A percentile compares a stretch with the other conserved stretches of the same genome.
Conservation (phyloP, 306 rosid species). For the Dalbergia cultrata region DNA sequence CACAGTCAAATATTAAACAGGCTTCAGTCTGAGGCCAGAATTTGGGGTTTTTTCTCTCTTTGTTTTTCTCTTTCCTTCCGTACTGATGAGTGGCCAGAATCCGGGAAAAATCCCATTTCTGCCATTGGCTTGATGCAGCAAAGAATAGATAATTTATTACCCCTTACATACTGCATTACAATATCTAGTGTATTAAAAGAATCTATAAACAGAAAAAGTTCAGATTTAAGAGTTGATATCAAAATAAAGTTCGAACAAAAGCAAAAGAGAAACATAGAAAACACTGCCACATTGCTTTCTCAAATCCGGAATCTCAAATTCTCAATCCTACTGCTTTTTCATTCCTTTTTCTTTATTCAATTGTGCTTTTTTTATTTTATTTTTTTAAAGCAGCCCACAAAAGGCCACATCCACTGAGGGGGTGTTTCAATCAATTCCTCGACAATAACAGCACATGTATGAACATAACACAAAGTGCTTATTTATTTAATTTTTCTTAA, state of each 20-base stretch:
- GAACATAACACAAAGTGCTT: slow-evolving; percentile 20
- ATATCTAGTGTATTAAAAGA: neutral
- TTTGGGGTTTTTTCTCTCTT: neutral
- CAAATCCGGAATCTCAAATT: slow-evolving; percentile 36
- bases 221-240: slow-evolving; percentile 1
- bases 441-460: neutral
- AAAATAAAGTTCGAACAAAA: slow-evolving; percentile 15
- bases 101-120: slow-evolving; percentile 5
- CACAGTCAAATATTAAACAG: neutral
- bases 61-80: slow-evolving; percentile 32
- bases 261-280: slow-evolving; percentile 31
- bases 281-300: neutral
- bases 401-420: slow-evolving; percentile 18
- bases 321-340: slow-evolving; percentile 22
- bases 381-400: slow-evolving; percentile 27
- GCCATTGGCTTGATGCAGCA: slow-evolving; percentile 25
- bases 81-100: slow-evolving; percentile 12
- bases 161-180: neutral
- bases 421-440: slow-evolving; percentile 5
- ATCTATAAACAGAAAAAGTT: neutral
- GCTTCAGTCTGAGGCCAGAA: slow-evolving; percentile 19
- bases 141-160: slow-evolving; percentile 6
- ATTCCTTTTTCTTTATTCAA: slow-evolving; percentile 27
- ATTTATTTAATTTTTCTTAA: neutral
- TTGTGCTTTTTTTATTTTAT: slow-evolving; percentile 42